These are phyloP conservation scores for Chaetomium sp. DNA, from an alignment of 2,329 filamentous ascomycete genomes.

Conservation along the genomic window DNA sequence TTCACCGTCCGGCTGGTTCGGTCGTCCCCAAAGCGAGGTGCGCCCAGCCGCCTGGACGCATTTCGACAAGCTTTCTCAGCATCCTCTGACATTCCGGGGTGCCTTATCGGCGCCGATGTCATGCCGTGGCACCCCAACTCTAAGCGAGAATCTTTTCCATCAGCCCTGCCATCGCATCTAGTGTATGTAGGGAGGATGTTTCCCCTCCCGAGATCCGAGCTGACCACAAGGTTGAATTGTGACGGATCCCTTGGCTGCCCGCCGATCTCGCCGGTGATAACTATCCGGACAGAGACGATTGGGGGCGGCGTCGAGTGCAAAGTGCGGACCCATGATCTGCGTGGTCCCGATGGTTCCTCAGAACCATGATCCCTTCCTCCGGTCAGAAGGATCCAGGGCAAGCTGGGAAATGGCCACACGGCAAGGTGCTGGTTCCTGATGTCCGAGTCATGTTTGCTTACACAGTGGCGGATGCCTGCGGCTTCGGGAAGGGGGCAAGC, in stretches of 20 bases:
- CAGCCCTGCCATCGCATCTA: not conserved
- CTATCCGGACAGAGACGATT: not conserved
- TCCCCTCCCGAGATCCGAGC: not conserved
- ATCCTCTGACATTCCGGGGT: not conserved
- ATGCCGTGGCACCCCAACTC: conserved; percentile 3
- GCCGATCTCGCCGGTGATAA: not conserved
- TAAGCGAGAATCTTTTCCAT: not conserved
- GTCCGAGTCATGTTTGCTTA: conserved; percentile 1
- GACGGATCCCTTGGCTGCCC: not conserved
- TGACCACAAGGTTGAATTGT: not conserved
- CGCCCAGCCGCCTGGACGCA: not conserved
- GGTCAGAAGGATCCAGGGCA: conserved; percentile 1
- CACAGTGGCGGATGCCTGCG: conserved; percentile 7
- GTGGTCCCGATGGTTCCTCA: not conserved
- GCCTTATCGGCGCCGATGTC: not conserved
- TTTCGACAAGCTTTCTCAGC: not conserved
- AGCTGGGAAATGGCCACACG: not conserved
- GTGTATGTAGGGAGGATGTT: too few species aligned
- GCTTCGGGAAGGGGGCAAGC: not conserved
- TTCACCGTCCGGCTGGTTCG: not conserved
- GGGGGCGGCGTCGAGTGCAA: not conserved
- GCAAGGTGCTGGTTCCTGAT: not conserved
- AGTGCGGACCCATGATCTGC: not conserved
- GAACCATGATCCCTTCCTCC: not conserved
- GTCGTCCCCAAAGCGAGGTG: not conserved